A percentile compares a stretch with the other conserved stretches of the same genome.
Evolutionary conservation across 495 filamentous ascomycete species (phyloP).

Genomic region (Aspergillus cavernicola): DNA sequence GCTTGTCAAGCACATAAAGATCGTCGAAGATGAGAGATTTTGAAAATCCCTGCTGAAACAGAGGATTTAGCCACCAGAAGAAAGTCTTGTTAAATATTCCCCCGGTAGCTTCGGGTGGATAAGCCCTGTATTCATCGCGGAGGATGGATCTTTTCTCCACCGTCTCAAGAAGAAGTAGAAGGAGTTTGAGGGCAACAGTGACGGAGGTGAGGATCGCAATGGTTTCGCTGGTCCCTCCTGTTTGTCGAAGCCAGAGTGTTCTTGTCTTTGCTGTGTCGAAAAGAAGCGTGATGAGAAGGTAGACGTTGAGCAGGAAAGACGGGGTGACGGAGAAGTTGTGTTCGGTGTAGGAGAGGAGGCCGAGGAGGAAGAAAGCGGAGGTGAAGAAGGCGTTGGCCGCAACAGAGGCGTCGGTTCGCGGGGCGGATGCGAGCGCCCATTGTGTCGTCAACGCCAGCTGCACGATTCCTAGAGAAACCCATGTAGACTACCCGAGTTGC

Average conservation of each 20-base stretch:
- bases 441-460: slow-evolving; percentile 47
- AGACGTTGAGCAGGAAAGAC: slow-evolving; percentile 56
- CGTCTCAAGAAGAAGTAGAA: slow-evolving; percentile 52
- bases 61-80: slow-evolving; percentile 58
- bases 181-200: slow-evolving; percentile 42
- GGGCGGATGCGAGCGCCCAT: slow-evolving; percentile 38
- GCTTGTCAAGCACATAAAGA: slow-evolving; percentile 44
- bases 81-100: slow-evolving; percentile 49
- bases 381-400: slow-evolving; percentile 44
- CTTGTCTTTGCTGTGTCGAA: slow-evolving; percentile 54
- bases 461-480: slow-evolving; percentile 35
- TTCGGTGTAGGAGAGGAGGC: slow-evolving; percentile 52
- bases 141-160: slow-evolving; percentile 52
- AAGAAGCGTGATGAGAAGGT: slow-evolving; percentile 56
- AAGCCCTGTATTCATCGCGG: slow-evolving; percentile 33
- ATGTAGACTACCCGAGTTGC: slow-evolving; percentile 28
- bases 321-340: slow-evolving; percentile 54
- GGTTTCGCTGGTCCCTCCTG: slow-evolving; percentile 25
- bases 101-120: slow-evolving; percentile 57
- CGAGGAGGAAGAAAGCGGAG: slow-evolving; percentile 36
- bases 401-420: slow-evolving; percentile 40
- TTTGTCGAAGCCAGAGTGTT: slow-evolving; percentile 54
- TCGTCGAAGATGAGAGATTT: slow-evolving; percentile 42
- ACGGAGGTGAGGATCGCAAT: slow-evolving; percentile 48
- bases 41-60: slow-evolving; percentile 50